Percentiles rank a stretch among this genome's conserved stretches.
Evolutionary conservation across 2,329 filamentous ascomycete genomes (phyloP).

Genomic region (Ustulina deusta): DNA sequence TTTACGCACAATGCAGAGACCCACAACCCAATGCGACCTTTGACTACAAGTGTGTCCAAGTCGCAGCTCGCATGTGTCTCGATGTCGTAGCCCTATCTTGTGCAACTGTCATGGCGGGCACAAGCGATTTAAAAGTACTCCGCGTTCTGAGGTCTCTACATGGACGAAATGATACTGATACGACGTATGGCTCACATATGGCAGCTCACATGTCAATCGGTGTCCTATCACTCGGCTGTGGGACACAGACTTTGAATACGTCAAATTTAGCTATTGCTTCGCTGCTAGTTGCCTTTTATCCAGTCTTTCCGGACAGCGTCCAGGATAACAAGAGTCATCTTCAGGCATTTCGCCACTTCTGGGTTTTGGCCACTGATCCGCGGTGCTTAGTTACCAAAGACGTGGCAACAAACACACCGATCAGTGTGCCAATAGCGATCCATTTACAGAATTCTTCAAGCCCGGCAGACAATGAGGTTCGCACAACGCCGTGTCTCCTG

Average conservation of each 20-base stretch:
- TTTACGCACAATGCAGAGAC: constrained; percentile 77
- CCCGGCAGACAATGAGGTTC: constrained; percentile 51
- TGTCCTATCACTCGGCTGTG: constrained; percentile 89
- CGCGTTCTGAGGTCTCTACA: constrained; percentile 88
- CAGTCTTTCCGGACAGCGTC: constrained; percentile 87
- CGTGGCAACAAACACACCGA: constrained; percentile 82
- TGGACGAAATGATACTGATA: constrained; percentile 84
- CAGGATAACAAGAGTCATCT: constrained; percentile 95
- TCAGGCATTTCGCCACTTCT: constrained; percentile 96
- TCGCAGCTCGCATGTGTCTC: constrained; percentile 90
- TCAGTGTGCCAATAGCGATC: constrained; percentile 78
- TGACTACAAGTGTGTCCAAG: constrained; percentile 84
- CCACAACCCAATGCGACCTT: constrained; percentile 64
- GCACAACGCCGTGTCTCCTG: constrained; percentile 69
- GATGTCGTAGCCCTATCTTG: constrained; percentile 85
- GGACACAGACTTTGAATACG: constrained; percentile 90
- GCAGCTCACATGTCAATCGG: constrained; percentile 93
- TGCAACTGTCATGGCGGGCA: constrained; percentile 94
- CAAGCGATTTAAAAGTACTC: constrained; percentile 87
- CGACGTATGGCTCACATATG: constrained; percentile 92
- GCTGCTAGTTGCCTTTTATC: constrained; percentile 92
- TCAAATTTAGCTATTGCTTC: constrained; percentile 88
- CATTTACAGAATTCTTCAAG: constrained; percentile 60
- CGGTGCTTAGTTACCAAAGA: constrained; percentile 91
- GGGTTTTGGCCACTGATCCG: constrained; percentile 92